Evolutionary conservation across 768 basidiomycete species (phyloP).

Genomic region (Hygrocybe coccinea): DNA sequence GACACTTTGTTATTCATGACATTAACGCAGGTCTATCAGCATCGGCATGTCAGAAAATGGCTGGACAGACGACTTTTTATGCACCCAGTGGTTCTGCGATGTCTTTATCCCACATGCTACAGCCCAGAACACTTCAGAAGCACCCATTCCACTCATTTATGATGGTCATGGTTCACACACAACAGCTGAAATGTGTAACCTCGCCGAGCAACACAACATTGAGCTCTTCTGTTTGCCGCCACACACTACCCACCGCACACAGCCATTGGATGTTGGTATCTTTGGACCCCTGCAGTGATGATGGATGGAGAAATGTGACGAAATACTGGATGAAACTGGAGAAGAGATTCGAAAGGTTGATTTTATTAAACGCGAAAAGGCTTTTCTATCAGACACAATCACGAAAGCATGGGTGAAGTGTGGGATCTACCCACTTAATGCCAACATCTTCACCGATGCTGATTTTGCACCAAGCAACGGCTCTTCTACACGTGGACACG

Average conservation of each 20-base stretch:
- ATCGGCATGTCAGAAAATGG: constrained; percentile 18
- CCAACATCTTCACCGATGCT: not conserved
- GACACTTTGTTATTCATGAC: not conserved
- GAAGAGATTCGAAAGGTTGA: constrained; percentile 18
- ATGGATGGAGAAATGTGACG: constrained; percentile 22
- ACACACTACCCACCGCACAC: constrained; percentile 34
- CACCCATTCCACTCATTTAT: constrained; percentile 16
- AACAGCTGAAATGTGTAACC: constrained; percentile 12
- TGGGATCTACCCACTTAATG: constrained; percentile 19
- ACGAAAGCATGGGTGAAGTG: constrained; percentile 18
- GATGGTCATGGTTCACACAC: constrained; percentile 24
- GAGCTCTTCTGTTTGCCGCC: constrained; percentile 32
- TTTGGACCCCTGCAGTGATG: constrained; percentile 30
- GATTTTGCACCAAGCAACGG: constrained; percentile 10
- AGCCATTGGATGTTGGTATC: constrained; percentile 35
- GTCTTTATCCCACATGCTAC: constrained; percentile 31
- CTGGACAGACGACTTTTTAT: constrained; percentile 23
- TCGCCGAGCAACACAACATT: constrained; percentile 20
- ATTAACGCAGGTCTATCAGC: not conserved
- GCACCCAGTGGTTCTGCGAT: constrained; percentile 2
- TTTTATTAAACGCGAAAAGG: constrained; percentile 18
- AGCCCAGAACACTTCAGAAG: constrained; percentile 11
- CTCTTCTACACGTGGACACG: too few species aligned
- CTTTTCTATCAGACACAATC: constrained; percentile 16
- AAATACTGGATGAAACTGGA: constrained; percentile 23